These are phyloP conservation scores for Diaporthe australafricana DNA, from an alignment of 2,329 filamentous ascomycete species.

Conservation along the genomic window DNA sequence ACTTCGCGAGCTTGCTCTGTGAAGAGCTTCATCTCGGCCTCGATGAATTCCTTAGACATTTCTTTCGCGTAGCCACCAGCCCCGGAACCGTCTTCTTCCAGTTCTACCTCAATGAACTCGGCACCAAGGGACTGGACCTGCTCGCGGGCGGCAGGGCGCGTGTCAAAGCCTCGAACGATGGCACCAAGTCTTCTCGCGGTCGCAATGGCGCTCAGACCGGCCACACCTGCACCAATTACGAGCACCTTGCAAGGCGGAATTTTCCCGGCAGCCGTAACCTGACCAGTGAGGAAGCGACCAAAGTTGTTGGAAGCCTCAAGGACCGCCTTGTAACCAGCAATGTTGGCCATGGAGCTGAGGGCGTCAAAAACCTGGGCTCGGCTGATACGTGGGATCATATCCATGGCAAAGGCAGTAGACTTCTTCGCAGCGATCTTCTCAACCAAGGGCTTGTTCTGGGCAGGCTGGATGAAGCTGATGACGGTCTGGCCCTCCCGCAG, in stretches of 20 bases:
- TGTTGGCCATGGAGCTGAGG: constrained; percentile 93
- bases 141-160: constrained; percentile 86
- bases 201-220: constrained; percentile 88
- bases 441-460: constrained; percentile 81
- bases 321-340: constrained; percentile 92
- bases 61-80: constrained; percentile 91
- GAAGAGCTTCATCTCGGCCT: constrained; percentile 93
- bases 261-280: constrained; percentile 90
- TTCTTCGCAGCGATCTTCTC: constrained; percentile 77
- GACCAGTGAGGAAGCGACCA: constrained; percentile 87
- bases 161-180: constrained; percentile 91
- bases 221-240: constrained; percentile 90
- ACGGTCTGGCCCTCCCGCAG: constrained; percentile 79
- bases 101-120: constrained; percentile 88
- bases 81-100: constrained; percentile 86
- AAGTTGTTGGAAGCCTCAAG: constrained; percentile 91
- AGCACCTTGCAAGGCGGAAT: constrained; percentile 92
- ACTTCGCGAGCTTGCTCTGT: constrained; percentile 88
- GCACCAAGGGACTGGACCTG: constrained; percentile 92
- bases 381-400: constrained; percentile 91
- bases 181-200: constrained; percentile 88
- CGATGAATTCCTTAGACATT: constrained; percentile 94
- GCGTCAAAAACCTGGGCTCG: constrained; percentile 91
- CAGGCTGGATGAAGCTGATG: constrained; percentile 86
- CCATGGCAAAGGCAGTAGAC: constrained; percentile 88